Evolutionary conservation across 441 rosid genomes (phyloP).

Genomic region (Erysimum cheiri): DNA sequence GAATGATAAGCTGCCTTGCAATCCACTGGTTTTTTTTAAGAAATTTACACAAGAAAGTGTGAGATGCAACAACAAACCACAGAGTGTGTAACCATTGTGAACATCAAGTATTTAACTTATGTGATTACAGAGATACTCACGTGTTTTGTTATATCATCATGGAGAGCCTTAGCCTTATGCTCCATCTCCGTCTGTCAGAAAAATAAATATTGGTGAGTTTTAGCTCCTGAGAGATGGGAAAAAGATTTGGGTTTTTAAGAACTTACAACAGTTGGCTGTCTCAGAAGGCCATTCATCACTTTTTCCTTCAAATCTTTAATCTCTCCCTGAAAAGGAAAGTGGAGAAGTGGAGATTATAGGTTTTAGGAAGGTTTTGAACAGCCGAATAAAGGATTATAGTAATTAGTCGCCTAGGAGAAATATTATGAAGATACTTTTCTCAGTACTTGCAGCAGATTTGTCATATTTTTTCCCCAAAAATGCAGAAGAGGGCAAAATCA

Average conservation of each 20-base stretch:
- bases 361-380: neutral
- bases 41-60: conserved; percentile 47
- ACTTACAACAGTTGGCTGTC: conserved; percentile 46
- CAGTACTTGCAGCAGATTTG: neutral
- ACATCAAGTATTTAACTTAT: neutral
- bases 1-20: conserved; percentile 51
- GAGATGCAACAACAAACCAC: conserved; percentile 11
- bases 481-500: neutral
- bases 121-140: conserved; percentile 36
- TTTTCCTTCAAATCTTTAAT: conserved; percentile 42
- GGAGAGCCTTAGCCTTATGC: conserved; percentile 43
- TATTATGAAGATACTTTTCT: conserved; percentile 2
- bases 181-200: conserved; percentile 37
- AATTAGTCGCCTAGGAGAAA: neutral
- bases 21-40: conserved; percentile 58
- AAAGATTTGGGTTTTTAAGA: neutral
- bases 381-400: neutral
- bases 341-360: conserved; percentile 6
- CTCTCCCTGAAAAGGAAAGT: conserved; percentile 36
- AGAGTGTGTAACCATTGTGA: neutral
- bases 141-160: conserved; percentile 44
- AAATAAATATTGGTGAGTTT: neutral
- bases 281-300: conserved; percentile 35
- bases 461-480: neutral
- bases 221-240: neutral